Conservation (phyloP, 2,329 filamentous ascomycete genomes). For the Orbilia ellipsospora region DNA sequence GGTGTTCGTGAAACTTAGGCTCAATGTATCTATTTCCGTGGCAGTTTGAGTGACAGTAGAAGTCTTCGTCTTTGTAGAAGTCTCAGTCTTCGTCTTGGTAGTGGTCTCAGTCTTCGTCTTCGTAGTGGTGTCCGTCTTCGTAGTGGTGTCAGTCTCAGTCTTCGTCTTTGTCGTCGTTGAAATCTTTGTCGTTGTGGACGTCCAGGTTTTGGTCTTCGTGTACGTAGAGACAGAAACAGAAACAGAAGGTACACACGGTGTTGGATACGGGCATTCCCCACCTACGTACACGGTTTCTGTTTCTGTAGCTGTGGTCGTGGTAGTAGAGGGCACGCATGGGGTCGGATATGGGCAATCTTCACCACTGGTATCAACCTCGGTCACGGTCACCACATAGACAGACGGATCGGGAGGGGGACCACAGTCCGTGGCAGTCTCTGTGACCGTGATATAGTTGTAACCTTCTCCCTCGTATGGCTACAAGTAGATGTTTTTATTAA, state of each 20-base stretch:
- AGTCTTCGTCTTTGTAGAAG: conserved; percentile 13
- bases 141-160: conserved; percentile 18
- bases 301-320: background rate
- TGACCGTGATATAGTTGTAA: background rate
- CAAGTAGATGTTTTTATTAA: background rate
- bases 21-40: conserved; percentile 10
- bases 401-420: background rate
- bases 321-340: background rate
- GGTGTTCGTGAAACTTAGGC: conserved; percentile 7
- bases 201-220: background rate
- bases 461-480: background rate
- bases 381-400: background rate
- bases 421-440: conserved; percentile 9
- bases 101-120: conserved; percentile 11
- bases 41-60: conserved; percentile 19
- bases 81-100: conserved; percentile 18
- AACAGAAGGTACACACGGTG: background rate
- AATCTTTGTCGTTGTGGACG: conserved; percentile 8
- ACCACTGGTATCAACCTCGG: background rate
- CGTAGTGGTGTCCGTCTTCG: too few relatives aligned
- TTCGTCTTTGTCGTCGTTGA: conserved; percentile 21
- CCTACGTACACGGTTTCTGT: too few relatives aligned
- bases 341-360: background rate
- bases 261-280: too few relatives aligned
- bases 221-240: conserved; percentile 12